Evolutionary conservation across 495 filamentous ascomycete species (phyloP).

Genomic region (Haplographium delicatum): DNA sequence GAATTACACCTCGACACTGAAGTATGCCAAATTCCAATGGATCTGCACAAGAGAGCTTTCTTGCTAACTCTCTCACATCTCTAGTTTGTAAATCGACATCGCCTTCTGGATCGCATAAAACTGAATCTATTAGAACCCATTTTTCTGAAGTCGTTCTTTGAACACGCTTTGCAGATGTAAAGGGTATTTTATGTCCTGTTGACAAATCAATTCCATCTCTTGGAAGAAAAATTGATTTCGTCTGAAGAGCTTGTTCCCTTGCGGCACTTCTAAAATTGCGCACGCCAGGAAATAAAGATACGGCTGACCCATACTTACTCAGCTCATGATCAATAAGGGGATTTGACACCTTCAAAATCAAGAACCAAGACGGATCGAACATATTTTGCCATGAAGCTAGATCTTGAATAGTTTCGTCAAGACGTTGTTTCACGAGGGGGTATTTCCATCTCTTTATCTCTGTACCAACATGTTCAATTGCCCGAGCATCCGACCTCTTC

Average conservation of each 20-base stretch:
- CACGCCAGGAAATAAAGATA: background rate
- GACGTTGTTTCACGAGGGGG: constrained; percentile 16
- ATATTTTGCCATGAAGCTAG: constrained; percentile 25
- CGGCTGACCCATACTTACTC: background rate
- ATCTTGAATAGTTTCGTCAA: constrained; percentile 25
- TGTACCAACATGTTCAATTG: background rate
- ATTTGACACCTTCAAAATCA: constrained; percentile 23
- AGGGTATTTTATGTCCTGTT: constrained; percentile 8
- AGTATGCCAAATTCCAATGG: constrained; percentile 44
- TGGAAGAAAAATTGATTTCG: constrained; percentile 20
- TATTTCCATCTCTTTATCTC: constrained; percentile 25
- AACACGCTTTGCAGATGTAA: constrained; percentile 5
- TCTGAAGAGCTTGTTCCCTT: constrained; percentile 6
- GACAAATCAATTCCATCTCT: constrained; percentile 16
- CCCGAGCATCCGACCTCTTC: background rate
- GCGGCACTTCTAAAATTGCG: constrained; percentile 1
- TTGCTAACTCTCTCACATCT: constrained; percentile 36
- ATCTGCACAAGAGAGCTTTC: constrained; percentile 30
- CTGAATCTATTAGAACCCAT: constrained; percentile 22
- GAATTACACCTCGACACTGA: constrained; percentile 36
- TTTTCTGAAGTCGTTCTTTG: constrained; percentile 2
- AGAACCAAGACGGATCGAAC: constrained; percentile 32
- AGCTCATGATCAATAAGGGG: constrained; percentile 24
- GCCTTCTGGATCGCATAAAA: constrained; percentile 16
- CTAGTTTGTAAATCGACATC: constrained; percentile 10